phyloP scores from a whole-genome alignment of 2,329 filamentous ascomycete genomes.

The Aaosphaeria arxii region DNA sequence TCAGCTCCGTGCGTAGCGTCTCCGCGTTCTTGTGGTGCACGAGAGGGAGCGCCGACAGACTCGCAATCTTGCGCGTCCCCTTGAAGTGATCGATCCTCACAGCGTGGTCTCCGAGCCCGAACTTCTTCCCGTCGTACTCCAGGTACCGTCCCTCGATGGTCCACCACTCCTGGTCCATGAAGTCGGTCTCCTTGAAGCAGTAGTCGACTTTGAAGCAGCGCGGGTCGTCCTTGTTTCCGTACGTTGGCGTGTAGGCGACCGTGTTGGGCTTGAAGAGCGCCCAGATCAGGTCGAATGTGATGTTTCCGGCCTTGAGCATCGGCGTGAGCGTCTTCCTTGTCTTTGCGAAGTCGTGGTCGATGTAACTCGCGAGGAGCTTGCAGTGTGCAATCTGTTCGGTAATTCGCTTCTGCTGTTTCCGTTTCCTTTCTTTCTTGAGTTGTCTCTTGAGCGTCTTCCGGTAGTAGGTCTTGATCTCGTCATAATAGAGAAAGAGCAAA shows the following conservation, averaged over 20 bases:
- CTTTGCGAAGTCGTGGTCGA: slow-evolving; percentile 78
- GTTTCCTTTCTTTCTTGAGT: slow-evolving; percentile 57
- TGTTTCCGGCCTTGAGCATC: slow-evolving; percentile 75
- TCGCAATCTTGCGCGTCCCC: slow-evolving; percentile 78
- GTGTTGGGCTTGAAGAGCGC: slow-evolving; percentile 86
- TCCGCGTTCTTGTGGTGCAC: slow-evolving; percentile 67
- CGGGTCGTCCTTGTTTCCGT: slow-evolving; percentile 72
- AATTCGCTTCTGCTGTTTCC: slow-evolving; percentile 59
- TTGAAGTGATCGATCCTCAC: slow-evolving; percentile 73
- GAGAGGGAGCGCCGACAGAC: slow-evolving; percentile 72
- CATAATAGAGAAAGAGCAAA: slow-evolving; percentile 61
- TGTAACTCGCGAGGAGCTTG: slow-evolving; percentile 70
- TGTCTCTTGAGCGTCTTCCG: slow-evolving; percentile 63
- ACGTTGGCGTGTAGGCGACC: slow-evolving; percentile 72
- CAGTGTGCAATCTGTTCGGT: slow-evolving; percentile 62
- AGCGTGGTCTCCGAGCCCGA: slow-evolving; percentile 70
- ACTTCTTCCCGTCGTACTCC: slow-evolving; percentile 84
- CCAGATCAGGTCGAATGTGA: slow-evolving; percentile 87
- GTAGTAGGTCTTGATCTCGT: slow-evolving; percentile 64
- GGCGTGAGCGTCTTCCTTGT: slow-evolving; percentile 78
- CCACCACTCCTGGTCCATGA: slow-evolving; percentile 74
- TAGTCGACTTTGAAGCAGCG: slow-evolving; percentile 80
- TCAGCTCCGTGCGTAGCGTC: slow-evolving; percentile 59
- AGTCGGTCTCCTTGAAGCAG: slow-evolving; percentile 65
- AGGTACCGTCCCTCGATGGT: slow-evolving; percentile 75